Evolutionary conservation across 768 basidiomycete species (phyloP).

Genomic region (Glaciozyma antarctica): DNA sequence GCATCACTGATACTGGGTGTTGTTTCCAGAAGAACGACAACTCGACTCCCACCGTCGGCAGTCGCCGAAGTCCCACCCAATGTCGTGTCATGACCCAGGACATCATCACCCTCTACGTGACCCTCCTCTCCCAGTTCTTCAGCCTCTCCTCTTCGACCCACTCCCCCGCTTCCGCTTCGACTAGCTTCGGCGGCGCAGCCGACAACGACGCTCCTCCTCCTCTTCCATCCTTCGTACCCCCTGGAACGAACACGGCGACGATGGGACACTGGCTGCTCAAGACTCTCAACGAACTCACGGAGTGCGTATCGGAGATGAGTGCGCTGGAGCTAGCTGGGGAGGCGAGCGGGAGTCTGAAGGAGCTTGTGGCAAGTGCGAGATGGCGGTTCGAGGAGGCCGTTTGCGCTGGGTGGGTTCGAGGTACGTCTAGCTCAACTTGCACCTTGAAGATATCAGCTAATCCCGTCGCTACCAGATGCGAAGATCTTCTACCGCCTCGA

Average conservation of each 20-base stretch:
- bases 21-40: constrained; percentile 16
- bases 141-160: constrained; percentile 65
- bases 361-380: constrained; percentile 65
- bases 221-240: constrained; percentile 52
- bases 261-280: constrained; percentile 69
- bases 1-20: background rate
- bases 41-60: constrained; percentile 38
- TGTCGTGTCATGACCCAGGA: constrained; percentile 80
- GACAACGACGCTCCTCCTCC: constrained; percentile 45
- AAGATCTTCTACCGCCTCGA: constrained; percentile 73
- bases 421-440: constrained; percentile 43
- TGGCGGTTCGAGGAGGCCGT: constrained; percentile 85
- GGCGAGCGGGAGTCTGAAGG: constrained; percentile 51
- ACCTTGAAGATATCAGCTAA: constrained; percentile 4
- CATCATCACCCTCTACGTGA: constrained; percentile 73
- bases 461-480: constrained; percentile 53
- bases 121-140: constrained; percentile 77
- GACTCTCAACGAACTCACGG: constrained; percentile 73
- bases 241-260: constrained; percentile 67
- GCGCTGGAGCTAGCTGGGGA: constrained; percentile 74
- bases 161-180: constrained; percentile 42
- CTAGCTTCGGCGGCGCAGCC: constrained; percentile 32
- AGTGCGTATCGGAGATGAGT: constrained; percentile 69
- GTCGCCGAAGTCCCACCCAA: constrained; percentile 70
- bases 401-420: constrained; percentile 68